These are phyloP conservation scores for Phyllosticta ampelicida DNA, from an alignment of 2,329 filamentous ascomycete species.

Conservation along the genomic window DNA sequence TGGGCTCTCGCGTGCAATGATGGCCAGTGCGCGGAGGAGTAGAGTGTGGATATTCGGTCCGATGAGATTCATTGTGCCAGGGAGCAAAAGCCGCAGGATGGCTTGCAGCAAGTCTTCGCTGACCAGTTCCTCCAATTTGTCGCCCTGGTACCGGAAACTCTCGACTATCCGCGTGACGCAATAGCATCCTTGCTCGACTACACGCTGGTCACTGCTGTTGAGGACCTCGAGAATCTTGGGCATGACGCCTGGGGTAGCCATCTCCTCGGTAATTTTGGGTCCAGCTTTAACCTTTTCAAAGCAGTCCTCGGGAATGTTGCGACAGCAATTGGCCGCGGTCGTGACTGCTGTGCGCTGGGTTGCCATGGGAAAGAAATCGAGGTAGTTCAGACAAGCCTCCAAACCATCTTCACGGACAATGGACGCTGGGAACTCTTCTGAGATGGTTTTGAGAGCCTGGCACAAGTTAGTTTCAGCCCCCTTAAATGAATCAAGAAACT, in stretches of 20 bases:
- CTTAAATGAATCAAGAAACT: slow-evolving; percentile 21
- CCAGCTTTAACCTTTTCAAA: slow-evolving; percentile 67
- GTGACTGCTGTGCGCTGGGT: slow-evolving; percentile 95
- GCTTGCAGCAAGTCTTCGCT: slow-evolving; percentile 77
- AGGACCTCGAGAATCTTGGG: slow-evolving; percentile 85
- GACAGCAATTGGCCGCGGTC: slow-evolving; percentile 95
- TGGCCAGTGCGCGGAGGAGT: slow-evolving; percentile 83
- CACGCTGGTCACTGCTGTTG: slow-evolving; percentile 84
- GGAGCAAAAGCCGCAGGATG: slow-evolving; percentile 75
- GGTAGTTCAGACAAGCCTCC: slow-evolving; percentile 87
- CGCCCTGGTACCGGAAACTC: slow-evolving; percentile 83
- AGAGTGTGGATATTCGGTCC: slow-evolving; percentile 91
- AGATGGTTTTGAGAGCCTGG: slow-evolving; percentile 89
- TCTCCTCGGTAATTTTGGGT: not conserved
- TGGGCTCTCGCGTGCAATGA: slow-evolving; percentile 81
- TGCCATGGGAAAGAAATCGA: slow-evolving; percentile 96
- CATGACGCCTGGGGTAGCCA: slow-evolving; percentile 61
- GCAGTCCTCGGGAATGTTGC: slow-evolving; percentile 88
- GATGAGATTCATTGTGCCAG: slow-evolving; percentile 91
- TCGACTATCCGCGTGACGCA: slow-evolving; percentile 95
- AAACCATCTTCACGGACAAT: slow-evolving; percentile 94
- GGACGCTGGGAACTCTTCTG: slow-evolving; percentile 83
- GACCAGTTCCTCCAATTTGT: slow-evolving; percentile 84
- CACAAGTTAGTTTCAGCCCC: slow-evolving; percentile 8
- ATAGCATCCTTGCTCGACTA: slow-evolving; percentile 91